phyloP scores from a whole-genome alignment of 768 basidiomycete species.

The Xerocomus spinulosus region DNA sequence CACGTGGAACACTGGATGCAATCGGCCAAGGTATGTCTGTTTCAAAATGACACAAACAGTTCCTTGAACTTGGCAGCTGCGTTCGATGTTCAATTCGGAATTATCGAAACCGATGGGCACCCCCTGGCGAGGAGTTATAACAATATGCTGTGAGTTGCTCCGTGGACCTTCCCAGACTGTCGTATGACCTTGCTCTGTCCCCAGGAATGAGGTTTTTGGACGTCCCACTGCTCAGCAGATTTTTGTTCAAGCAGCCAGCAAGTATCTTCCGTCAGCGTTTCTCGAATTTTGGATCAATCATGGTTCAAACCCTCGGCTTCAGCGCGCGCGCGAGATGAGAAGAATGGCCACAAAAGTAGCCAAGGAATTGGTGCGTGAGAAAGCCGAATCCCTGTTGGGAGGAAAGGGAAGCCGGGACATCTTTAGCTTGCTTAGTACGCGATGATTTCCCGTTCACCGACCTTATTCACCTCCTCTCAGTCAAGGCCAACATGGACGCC shows the following conservation, averaged over 20 bases:
- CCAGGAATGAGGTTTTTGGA: conserved; percentile 15
- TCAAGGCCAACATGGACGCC: conserved; percentile 28
- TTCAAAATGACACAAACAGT: no score
- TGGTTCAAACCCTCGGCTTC: conserved; percentile 18
- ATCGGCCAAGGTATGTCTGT: background rate
- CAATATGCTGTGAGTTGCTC: conserved; percentile 12
- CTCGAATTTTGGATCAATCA: conserved; percentile 35
- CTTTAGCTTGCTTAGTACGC: conserved; percentile 39
- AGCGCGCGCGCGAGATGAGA: conserved; percentile 15
- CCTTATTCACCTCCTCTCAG: conserved; percentile 5
- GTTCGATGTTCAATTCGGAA: conserved; percentile 44
- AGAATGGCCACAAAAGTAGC: conserved; percentile 8
- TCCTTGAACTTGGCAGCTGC: background rate
- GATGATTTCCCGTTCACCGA: background rate
- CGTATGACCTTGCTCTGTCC: conserved; percentile 14
- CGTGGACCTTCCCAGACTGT: background rate
- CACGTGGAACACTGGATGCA: conserved; percentile 41
- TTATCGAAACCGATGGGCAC: conserved; percentile 8
- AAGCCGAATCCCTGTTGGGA: conserved; percentile 6
- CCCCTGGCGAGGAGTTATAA: conserved; percentile 9
- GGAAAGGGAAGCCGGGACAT: conserved; percentile 21
- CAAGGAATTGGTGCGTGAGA: conserved; percentile 17
- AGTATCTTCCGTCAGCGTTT: conserved; percentile 12
- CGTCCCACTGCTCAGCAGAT: conserved; percentile 15
- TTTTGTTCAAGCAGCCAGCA: conserved; percentile 12